These are phyloP conservation scores for Capsella rubella DNA, from an alignment of 441 rosid genomes.

Conservation along the genomic window DNA sequence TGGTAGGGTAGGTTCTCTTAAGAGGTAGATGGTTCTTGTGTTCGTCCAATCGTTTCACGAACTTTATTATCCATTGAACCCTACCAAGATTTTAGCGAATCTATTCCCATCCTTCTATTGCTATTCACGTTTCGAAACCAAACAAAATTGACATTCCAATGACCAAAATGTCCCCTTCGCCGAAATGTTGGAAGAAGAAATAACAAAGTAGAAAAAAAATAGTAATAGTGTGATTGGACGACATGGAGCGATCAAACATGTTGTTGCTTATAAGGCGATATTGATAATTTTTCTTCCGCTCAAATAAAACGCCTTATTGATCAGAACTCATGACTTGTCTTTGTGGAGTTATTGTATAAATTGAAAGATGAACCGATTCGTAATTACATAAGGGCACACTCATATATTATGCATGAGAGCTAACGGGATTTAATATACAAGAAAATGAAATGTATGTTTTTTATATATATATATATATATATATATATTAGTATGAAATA, in stretches of 20 bases:
- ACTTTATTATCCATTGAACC: constrained; percentile 29
- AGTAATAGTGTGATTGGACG: constrained; percentile 16
- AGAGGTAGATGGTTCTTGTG: constrained; percentile 27
- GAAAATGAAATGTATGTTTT: no score
- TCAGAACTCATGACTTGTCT: constrained; percentile 5
- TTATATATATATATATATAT: no score
- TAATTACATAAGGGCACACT: no score
- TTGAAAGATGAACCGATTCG: no score
- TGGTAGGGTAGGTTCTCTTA: neutral
- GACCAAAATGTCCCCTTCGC: constrained; percentile 21
- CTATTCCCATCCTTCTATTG: constrained; percentile 28
- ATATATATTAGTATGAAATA: no score
- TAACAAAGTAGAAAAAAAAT: constrained; percentile 2
- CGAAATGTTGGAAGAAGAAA: constrained; percentile 20
- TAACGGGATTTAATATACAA: no score
- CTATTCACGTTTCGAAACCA: constrained; percentile 37
- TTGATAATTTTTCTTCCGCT: neutral
- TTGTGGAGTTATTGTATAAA: neutral
- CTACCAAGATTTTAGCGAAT: constrained; percentile 38
- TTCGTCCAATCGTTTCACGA: constrained; percentile 32
- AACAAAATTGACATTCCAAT: constrained; percentile 10
- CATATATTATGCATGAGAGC: no score
- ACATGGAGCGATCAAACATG: constrained; percentile 12
- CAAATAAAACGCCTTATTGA: neutral
- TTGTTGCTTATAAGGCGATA: no score